Conservation (phyloP, 805 yeast species). For the Zygoascus bituminiphila region DNA sequence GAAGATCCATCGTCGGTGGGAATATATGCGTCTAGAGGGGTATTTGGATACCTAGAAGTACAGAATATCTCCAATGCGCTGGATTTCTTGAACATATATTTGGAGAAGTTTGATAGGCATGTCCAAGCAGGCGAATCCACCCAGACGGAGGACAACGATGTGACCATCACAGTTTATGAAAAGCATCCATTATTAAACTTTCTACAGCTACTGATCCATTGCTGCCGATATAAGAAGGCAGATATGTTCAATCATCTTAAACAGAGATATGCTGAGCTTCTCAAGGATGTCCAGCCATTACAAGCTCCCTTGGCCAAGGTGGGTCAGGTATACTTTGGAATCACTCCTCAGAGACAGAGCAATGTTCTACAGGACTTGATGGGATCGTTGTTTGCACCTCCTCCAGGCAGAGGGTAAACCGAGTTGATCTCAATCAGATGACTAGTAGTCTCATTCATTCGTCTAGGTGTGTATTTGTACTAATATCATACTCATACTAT, state of each 20-base stretch:
- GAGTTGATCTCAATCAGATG: too few species aligned
- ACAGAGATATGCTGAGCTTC: constrained; percentile 36
- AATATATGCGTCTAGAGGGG: constrained; percentile 44
- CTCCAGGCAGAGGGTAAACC: neutral
- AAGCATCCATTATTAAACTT: constrained; percentile 50
- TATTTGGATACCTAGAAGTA: constrained; percentile 64
- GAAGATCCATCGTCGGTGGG: constrained; percentile 20
- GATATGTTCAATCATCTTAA: constrained; percentile 48
- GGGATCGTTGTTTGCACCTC: constrained; percentile 55
- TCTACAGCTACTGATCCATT: constrained; percentile 53
- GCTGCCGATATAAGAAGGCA: constrained; percentile 47
- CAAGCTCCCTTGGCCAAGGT: constrained; percentile 42
- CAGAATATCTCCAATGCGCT: constrained; percentile 56
- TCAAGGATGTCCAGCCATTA: constrained; percentile 32
- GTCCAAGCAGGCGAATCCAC: constrained; percentile 23
- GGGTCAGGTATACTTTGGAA: constrained; percentile 56
- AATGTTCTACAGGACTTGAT: constrained; percentile 66
- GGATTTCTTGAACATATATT: constrained; percentile 33
- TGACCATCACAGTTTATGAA: constrained; percentile 33
- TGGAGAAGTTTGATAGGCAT: constrained; percentile 26
- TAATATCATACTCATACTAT: too few species aligned
- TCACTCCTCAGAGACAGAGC: constrained; percentile 42
- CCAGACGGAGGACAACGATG: constrained; percentile 18
- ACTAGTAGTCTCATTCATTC: too few species aligned
- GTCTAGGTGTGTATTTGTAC: too few species aligned